A percentile compares a stretch with the other conserved stretches of the same genome.
phyloP scores from a whole-genome alignment of 345 rosid genomes.

The Dipteronia sinensis region DNA sequence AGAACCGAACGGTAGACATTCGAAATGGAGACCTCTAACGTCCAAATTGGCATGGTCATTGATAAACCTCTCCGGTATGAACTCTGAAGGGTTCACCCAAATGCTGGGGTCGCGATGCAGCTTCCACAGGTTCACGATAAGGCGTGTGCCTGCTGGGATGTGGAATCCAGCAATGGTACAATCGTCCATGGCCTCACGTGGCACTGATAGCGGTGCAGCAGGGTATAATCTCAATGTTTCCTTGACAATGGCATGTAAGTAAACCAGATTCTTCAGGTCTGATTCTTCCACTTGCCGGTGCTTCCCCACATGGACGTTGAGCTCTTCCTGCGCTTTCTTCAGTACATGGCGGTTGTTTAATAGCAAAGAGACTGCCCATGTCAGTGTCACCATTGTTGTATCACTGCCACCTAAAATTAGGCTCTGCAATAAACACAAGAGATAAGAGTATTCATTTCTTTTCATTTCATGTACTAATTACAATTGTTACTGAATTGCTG shows the following conservation, averaged over 20 bases:
- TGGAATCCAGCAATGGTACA: conserved; percentile 31
- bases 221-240: conserved; percentile 47
- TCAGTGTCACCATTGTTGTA: conserved; percentile 38
- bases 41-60: conserved; percentile 22
- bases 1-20: conserved; percentile 30
- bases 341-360: conserved; percentile 36
- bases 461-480: neutral
- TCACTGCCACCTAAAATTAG: conserved; percentile 54
- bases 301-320: conserved; percentile 33
- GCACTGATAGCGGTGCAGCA: conserved; percentile 31
- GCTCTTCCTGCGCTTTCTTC: conserved; percentile 43
- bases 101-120: conserved; percentile 24
- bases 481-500: neutral
- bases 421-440: conserved; percentile 36
- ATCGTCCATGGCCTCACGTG: conserved; percentile 35
- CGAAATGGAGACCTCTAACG: conserved; percentile 28
- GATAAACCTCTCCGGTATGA: conserved; percentile 33
- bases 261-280: conserved; percentile 37
- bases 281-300: conserved; percentile 38
- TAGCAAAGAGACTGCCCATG: conserved; percentile 47
- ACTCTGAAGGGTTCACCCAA: conserved; percentile 25
- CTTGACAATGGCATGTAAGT: conserved; percentile 46
- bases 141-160: conserved; percentile 38
- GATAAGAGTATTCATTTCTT: neutral
- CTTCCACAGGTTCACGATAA: conserved; percentile 33